Evolutionary conservation across 352 stramenopile species (phyloP).

Genomic region (Phytophthora crassamura): DNA sequence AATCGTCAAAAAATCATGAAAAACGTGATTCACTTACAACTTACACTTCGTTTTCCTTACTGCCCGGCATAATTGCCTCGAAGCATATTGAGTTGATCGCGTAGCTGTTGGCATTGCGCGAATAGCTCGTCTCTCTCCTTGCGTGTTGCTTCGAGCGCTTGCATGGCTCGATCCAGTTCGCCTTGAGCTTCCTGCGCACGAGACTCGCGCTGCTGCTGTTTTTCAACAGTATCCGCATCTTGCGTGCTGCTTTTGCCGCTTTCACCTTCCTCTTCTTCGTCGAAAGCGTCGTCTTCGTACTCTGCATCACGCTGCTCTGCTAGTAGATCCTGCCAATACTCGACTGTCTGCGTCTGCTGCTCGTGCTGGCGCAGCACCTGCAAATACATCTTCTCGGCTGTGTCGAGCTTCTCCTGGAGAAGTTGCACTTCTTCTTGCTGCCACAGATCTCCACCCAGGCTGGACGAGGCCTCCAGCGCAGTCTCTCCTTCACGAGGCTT

Average conservation of each 20-base stretch:
- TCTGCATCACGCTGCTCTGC: slow-evolving; percentile 54
- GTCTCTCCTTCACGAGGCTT: slow-evolving; percentile 20
- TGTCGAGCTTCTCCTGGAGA: slow-evolving; percentile 70
- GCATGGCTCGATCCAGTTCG: slow-evolving; percentile 40
- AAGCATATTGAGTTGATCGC: slow-evolving; percentile 50
- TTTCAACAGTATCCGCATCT: slow-evolving; percentile 18
- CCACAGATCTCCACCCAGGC: slow-evolving; percentile 39
- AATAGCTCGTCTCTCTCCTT: slow-evolving; percentile 73
- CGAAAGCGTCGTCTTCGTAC: slow-evolving; percentile 38
- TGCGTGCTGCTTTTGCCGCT: slow-evolving; percentile 20
- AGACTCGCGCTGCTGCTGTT: slow-evolving; percentile 21
- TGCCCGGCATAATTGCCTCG: neutral
- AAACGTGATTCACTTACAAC: too few relatives aligned
- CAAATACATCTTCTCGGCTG: slow-evolving; percentile 74
- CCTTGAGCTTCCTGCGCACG: slow-evolving; percentile 28
- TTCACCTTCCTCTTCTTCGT: slow-evolving; percentile 30
- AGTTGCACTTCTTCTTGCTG: slow-evolving; percentile 50
- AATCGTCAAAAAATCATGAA: too few relatives aligned
- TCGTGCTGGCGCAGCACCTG: slow-evolving; percentile 74
- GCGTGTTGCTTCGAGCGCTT: slow-evolving; percentile 44
- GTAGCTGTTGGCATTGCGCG: slow-evolving; percentile 62
- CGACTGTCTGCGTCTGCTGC: slow-evolving; percentile 66
- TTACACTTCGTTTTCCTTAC: neutral
- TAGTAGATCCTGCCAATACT: slow-evolving; percentile 67
- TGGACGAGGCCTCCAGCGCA: neutral